A percentile compares a stretch with the other conserved stretches of the same genome.
Conservation (phyloP, 345 rosid species). For the Salix exigua region DNA sequence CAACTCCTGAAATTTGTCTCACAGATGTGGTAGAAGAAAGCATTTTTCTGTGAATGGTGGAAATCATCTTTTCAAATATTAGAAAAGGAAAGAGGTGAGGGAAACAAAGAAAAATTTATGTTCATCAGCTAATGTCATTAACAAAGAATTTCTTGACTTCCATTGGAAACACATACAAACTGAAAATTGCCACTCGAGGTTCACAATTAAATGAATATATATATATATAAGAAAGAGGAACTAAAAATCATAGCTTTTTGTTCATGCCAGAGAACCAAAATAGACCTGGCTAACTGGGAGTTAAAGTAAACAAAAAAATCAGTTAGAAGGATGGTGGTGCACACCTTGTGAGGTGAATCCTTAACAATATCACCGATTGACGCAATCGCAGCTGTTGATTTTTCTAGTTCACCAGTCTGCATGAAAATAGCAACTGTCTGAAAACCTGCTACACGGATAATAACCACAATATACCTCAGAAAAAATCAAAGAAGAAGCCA, state of each 20-base stretch:
- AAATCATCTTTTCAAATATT: background rate
- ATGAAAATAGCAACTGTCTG: constrained; percentile 99
- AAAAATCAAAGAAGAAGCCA: constrained; percentile 33
- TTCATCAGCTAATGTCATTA: background rate
- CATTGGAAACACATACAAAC: background rate
- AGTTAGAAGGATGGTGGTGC: background rate
- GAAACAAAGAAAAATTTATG: background rate
- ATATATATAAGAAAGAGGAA: background rate
- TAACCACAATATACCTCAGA: constrained; percentile 88
- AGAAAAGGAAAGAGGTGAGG: background rate
- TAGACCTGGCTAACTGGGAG: background rate
- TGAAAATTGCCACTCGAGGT: background rate
- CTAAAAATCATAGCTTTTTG: background rate
- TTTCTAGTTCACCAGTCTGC: constrained; percentile 82
- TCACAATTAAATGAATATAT: background rate
- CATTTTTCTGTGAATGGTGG: background rate
- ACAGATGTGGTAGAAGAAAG: background rate
- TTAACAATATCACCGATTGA: constrained; percentile 44
- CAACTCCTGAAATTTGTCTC: background rate
- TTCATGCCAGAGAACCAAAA: background rate
- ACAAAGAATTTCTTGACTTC: background rate
- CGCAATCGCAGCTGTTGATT: constrained; percentile 40
- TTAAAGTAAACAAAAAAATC: background rate
- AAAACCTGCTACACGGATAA: constrained; percentile 90
- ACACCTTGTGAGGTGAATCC: constrained; percentile 79